phyloP scores from a whole-genome alignment of 1,139 yeast genomes.

The Taphrina betulina region DNA sequence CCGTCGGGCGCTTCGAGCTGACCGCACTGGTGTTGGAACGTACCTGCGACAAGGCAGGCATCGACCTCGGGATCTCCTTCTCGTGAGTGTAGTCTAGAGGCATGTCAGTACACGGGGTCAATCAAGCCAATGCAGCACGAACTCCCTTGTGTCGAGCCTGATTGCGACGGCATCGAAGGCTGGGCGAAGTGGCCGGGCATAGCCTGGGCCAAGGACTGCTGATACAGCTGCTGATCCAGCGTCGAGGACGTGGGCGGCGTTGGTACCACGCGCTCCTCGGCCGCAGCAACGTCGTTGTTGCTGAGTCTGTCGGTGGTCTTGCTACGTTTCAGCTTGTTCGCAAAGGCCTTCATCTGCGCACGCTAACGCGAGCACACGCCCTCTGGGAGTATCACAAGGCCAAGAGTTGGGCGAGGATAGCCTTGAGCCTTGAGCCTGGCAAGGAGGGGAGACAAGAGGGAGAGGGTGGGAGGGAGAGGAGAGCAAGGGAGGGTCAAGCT shows the following conservation, averaged over 20 bases:
- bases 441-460: not conserved
- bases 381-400: too few relatives aligned
- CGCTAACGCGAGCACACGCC: too few relatives aligned
- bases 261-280: too few relatives aligned
- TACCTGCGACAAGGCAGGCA: conserved; percentile 17
- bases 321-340: conserved; percentile 29
- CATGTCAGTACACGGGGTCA: too few relatives aligned
- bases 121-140: too few relatives aligned
- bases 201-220: conserved; percentile 6
- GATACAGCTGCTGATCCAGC: not conserved
- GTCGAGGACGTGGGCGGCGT: not conserved
- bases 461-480: not conserved
- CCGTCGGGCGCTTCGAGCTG: not conserved
- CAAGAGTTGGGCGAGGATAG: too few relatives aligned
- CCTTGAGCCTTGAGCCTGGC: too few relatives aligned
- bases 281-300: conserved; percentile 1
- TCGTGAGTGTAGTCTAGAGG: conserved; percentile 25
- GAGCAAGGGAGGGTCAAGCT: too few relatives aligned
- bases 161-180: not conserved
- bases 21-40: conserved; percentile 3
- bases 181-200: conserved; percentile 10
- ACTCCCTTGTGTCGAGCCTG: not conserved
- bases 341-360: conserved; percentile 22
- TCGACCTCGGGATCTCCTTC: conserved; percentile 27
- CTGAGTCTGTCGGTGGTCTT: conserved; percentile 4